Base-by-base conservation (phyloP, 257 asterid genomes). In the Gentiana dahurica region DNA sequence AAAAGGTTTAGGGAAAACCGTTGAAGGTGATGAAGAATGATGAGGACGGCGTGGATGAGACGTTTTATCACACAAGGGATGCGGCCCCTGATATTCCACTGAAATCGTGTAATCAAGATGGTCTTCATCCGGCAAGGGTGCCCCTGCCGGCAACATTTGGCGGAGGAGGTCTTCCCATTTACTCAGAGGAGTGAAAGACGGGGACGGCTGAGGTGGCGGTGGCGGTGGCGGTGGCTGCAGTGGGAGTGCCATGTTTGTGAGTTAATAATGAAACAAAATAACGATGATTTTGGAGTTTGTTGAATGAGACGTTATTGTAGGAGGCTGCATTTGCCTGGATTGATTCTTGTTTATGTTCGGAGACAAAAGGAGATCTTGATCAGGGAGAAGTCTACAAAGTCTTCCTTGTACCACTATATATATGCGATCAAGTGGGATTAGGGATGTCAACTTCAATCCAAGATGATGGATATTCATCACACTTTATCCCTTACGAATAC, bases 101-200 rank as follows among this genome's bases (percentile, higher is more conserved):
- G 85, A 68, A 13, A 84, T 75, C 51, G 94, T 81, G 76, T 79
- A 81, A 64, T 84, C 94, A 44, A 84, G 85, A 60, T 84, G 81
- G 51, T 84, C 90, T 54, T 84, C 94, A 50, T 79, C 79, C 49
- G 83, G 94, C 43, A 84, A 44, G 3, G 94, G 94, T 34, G 94
- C 94, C 59, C 94, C 94, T 45, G 76, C 80, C 49, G 94, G 94
- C 56, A 84, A 61, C 94, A 84, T 73, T 63, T 71, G 72, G 38
- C 83, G 56, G 34, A 84, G 74, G 63, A 77, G 65, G 47, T 71
- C 73, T 64, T 71, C 80, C 87, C 90, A 84, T 2, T 55, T 24
- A 49, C 47, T n/a, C 1, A 1, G 6, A 15, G 35, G 38, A 34
- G 56, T 51, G 4, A 24, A 15, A 35, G 8, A 8, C 8, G 8